Base-by-base conservation (phyloP, 495 filamentous ascomycete genomes). In the Xylaria castorea region DNA sequence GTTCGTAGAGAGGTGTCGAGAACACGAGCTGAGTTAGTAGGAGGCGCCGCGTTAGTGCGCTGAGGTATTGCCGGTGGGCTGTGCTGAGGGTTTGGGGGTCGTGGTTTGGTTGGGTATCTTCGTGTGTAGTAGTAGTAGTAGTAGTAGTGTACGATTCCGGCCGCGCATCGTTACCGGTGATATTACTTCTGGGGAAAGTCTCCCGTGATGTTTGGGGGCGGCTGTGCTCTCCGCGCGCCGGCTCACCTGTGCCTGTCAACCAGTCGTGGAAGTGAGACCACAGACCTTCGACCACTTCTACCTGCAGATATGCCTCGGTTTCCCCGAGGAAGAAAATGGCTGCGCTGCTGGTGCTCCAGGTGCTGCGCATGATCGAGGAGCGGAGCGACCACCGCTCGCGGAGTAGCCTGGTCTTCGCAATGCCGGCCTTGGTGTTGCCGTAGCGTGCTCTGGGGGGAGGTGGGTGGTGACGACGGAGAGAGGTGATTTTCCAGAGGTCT, bases 311-410 rank as follows among this genome's bases (percentile, higher is more conserved):
- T 16, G 88, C 89, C 69, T 94, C 92, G 16, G 92, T 89, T 73
- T 97, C 94, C 1, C 92, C 92, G 4, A 99, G 85, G 72, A 98
- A 92, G 81, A 97, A 97, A 1, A 95, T 85, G 0, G 93, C 92
- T 4, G 93, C 92, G 74, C 92, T 92, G 72, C 90, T 87, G 2
- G 92, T 94, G 3, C 94, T 94, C 95, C 96, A 99, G 0, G 95
- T 87, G 27, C 87, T 91, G 12, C 96, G 86, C 85, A 97, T 91
- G 16, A 88, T 85, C 44, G 83, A 83, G 20, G 86, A 84, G 51
- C 95, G 86, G 14, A 78, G 75, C 63, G 89, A 88, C 68, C 88
- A 85, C 64, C 91, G 83, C 66, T 89, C 82, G 55, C 92, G 87
- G 14, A 91, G 85, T 18, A 85, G 80, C 11, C 76, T 82, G 25